A percentile compares a stretch with the other conserved stretches of the same genome.
phyloP scores from a whole-genome alignment of 2,329 filamentous ascomycete species.

The Diaporthe velutina region DNA sequence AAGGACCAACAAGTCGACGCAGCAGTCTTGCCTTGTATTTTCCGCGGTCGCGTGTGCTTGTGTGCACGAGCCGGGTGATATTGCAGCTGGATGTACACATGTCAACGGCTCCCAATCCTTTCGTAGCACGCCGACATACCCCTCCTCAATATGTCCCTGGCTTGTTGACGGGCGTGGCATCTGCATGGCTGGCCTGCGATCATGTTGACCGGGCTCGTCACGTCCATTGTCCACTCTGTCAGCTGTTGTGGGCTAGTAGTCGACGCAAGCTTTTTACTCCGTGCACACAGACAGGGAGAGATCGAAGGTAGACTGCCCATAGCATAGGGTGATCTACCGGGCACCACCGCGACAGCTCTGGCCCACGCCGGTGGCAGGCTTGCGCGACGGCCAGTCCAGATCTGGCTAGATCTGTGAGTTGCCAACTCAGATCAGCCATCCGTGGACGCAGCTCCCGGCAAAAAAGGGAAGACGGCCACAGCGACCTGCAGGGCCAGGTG shows the following conservation, averaged over 20 bases:
- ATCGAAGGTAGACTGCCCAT: background rate
- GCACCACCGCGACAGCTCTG: conserved; percentile 26
- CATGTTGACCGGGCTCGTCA: background rate
- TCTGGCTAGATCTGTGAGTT: conserved; percentile 27
- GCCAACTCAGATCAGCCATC: conserved; percentile 36
- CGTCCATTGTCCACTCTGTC: background rate
- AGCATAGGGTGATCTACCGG: conserved; percentile 24
- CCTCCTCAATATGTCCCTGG: conserved; percentile 12
- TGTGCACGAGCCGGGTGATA: conserved; percentile 21
- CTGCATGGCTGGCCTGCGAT: conserved; percentile 1
- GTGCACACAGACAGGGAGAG: conserved; percentile 3
- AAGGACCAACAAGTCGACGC: background rate
- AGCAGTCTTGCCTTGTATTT: conserved; percentile 9
- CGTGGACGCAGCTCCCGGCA: conserved; percentile 30
- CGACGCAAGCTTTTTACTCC: conserved; percentile 24
- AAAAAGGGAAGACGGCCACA: conserved; percentile 12
- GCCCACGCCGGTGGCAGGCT: conserved; percentile 29
- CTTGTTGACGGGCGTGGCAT: conserved; percentile 24
- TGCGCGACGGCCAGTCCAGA: conserved; percentile 34
- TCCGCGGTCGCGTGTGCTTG: background rate
- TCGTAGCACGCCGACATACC: background rate
- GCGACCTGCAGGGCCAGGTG: conserved; percentile 29
- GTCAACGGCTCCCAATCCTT: conserved; percentile 7
- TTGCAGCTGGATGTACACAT: conserved; percentile 16
- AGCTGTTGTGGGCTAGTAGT: background rate